phyloP scores from a whole-genome alignment of 805 yeast species.

The Candida ponderosae region DNA sequence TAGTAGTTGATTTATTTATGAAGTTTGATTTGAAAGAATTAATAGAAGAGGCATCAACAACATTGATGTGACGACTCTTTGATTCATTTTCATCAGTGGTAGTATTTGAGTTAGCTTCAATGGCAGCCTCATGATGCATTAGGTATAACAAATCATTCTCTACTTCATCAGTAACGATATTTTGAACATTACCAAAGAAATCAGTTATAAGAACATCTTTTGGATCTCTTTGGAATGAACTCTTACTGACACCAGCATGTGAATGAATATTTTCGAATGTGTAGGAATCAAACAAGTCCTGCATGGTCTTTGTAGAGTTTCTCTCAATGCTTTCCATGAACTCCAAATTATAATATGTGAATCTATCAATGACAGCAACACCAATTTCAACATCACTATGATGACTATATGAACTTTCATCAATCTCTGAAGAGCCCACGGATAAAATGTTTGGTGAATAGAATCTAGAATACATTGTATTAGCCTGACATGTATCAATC shows the following conservation, averaged over 20 bases:
- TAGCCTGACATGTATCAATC: conserved; percentile 99
- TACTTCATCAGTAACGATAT: conserved; percentile 51
- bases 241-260: conserved; percentile 87
- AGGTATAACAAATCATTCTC: conserved; percentile 35
- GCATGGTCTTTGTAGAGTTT: conserved; percentile 66
- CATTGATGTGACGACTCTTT: background rate
- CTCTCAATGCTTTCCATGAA: conserved; percentile 77
- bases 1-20: too few relatives aligned
- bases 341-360: conserved; percentile 86
- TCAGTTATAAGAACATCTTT: conserved; percentile 76
- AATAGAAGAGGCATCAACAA: too few relatives aligned
- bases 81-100: background rate
- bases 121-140: conserved; percentile 8
- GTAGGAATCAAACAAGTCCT: conserved; percentile 79
- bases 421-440: conserved; percentile 83
- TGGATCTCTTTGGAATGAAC: conserved; percentile 59
- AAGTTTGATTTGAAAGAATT: too few relatives aligned
- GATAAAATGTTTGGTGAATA: conserved; percentile 90
- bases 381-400: conserved; percentile 95
- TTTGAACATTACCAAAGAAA: conserved; percentile 89
- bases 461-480: conserved; percentile 90
- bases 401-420: conserved; percentile 90
- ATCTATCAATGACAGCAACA: conserved; percentile 95
- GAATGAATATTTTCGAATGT: conserved; percentile 84
- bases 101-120: background rate